A percentile compares a stretch with the other conserved stretches of the same genome.
These are phyloP conservation scores for Coemansia sp. DNA, from an alignment of 371 early-diverging fungal genomes.

Conservation along the genomic window DNA sequence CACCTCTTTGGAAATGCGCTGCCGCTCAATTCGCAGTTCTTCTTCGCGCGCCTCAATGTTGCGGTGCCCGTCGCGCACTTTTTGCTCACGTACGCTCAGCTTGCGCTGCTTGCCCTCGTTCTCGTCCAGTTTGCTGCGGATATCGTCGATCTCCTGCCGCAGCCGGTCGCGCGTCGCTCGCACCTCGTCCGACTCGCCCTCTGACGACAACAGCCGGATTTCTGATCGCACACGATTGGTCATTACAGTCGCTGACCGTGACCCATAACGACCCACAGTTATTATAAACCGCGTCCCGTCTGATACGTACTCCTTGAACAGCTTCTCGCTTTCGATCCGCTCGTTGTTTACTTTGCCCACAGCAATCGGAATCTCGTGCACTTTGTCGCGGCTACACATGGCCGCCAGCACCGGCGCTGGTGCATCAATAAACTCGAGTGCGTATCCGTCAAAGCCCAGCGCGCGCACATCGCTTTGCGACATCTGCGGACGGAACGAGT, in stretches of 20 bases:
- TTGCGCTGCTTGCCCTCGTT: slow-evolving; percentile 40
- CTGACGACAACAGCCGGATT: slow-evolving; percentile 54
- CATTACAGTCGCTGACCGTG: slow-evolving; percentile 44
- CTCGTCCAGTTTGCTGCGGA: slow-evolving; percentile 28
- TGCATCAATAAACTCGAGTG: slow-evolving; percentile 73
- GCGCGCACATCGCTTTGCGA: slow-evolving; percentile 49
- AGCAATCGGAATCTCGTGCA: slow-evolving; percentile 67
- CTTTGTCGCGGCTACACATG: slow-evolving; percentile 58
- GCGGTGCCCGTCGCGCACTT: slow-evolving; percentile 35
- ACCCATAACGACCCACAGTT: slow-evolving; percentile 56
- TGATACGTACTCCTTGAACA: slow-evolving; percentile 55
- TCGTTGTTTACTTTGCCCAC: slow-evolving; percentile 52
- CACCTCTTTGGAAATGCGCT: slow-evolving; percentile 14
- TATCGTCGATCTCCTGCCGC: slow-evolving; percentile 51
- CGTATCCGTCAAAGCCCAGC: slow-evolving; percentile 72
- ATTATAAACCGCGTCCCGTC: slow-evolving; percentile 57
- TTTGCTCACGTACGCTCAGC: slow-evolving; percentile 47
- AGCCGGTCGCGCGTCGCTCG: slow-evolving; percentile 43
- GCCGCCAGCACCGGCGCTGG: slow-evolving; percentile 65
- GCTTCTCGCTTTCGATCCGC: slow-evolving; percentile 43
- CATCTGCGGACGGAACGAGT: slow-evolving; percentile 53
- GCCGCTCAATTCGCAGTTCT: slow-evolving; percentile 32
- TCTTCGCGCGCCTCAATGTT: slow-evolving; percentile 38
- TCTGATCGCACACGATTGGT: slow-evolving; percentile 45
- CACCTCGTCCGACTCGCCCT: slow-evolving; percentile 53